Evolutionary conservation across 1,284 basidiomycete genomes (phyloP).

Genomic region (Rhodotorula sp.): DNA sequence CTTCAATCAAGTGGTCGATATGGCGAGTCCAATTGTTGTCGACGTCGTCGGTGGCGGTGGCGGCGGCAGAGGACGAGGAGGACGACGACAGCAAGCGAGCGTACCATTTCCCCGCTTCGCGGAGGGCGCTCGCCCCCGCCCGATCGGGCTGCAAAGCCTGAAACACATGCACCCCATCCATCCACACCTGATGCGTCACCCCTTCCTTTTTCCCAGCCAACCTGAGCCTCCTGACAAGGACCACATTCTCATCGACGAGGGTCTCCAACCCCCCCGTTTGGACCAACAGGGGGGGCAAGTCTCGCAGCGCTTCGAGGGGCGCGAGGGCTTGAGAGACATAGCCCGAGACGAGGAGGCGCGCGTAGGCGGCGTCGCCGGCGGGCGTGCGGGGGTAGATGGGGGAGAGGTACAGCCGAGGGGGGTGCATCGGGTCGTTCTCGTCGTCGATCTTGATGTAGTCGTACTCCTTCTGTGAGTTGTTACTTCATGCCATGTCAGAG

Average conservation of each 20-base stretch:
- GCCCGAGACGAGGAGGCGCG: conserved; percentile 8
- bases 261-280: conserved; percentile 50
- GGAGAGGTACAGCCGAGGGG: conserved; percentile 12
- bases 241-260: conserved; percentile 49
- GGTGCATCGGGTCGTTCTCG: conserved; percentile 1
- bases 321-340: conserved; percentile 37
- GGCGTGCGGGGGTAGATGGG: neutral
- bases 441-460: conserved; percentile 19
- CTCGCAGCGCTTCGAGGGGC: conserved; percentile 19
- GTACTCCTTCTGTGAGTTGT: neutral
- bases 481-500: neutral
- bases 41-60: neutral
- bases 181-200: conserved; percentile 29
- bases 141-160: neutral
- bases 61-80: too few species aligned
- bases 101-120: neutral
- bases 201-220: conserved; percentile 43
- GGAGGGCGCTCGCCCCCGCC: neutral
- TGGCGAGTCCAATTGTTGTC: neutral
- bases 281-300: conserved; percentile 50
- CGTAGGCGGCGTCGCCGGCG: neutral
- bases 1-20: neutral
- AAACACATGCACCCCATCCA: neutral
- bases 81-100: neutral
- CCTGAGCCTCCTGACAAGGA: conserved; percentile 49